Evolutionary conservation across 2,329 filamentous ascomycete genomes (phyloP).

Genomic region (Leptographium procerum): DNA sequence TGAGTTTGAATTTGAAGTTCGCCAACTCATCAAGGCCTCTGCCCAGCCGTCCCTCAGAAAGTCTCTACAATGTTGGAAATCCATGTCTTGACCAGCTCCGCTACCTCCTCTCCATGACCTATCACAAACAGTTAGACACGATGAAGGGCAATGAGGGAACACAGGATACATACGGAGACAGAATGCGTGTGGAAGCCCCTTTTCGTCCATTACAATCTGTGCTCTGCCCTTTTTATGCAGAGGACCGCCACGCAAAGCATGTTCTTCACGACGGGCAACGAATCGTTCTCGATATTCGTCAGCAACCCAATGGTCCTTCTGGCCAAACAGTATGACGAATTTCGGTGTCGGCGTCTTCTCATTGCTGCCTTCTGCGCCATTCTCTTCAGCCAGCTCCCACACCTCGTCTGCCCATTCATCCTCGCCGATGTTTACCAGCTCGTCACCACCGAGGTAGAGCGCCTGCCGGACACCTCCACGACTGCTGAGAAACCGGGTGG

Average conservation of each 20-base stretch:
- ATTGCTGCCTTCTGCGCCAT: not conserved
- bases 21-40: not conserved
- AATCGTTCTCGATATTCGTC: slow-evolving; percentile 44
- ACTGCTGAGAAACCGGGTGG: slow-evolving; percentile 42
- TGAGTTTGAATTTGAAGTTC: no score
- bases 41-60: not conserved
- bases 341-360: slow-evolving; percentile 24
- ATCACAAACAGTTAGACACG: slow-evolving; percentile 8
- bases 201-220: slow-evolving; percentile 41
- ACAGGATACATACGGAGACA: slow-evolving; percentile 35
- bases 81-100: slow-evolving; percentile 36
- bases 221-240: slow-evolving; percentile 25
- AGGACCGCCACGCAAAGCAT: slow-evolving; percentile 16
- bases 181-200: slow-evolving; percentile 48
- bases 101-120: slow-evolving; percentile 37
- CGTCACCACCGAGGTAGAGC: slow-evolving; percentile 46
- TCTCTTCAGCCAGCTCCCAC: slow-evolving; percentile 32
- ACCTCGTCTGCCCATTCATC: slow-evolving; percentile 49
- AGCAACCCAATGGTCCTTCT: slow-evolving; percentile 52
- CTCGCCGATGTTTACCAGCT: slow-evolving; percentile 47
- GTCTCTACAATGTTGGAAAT: slow-evolving; percentile 36
- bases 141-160: not conserved
- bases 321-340: slow-evolving; percentile 49
- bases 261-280: slow-evolving; percentile 30
- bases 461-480: slow-evolving; percentile 48